Conservation (phyloP, 371 early-diverging fungal genomes). For the Syncephalastrum racemosum region DNA sequence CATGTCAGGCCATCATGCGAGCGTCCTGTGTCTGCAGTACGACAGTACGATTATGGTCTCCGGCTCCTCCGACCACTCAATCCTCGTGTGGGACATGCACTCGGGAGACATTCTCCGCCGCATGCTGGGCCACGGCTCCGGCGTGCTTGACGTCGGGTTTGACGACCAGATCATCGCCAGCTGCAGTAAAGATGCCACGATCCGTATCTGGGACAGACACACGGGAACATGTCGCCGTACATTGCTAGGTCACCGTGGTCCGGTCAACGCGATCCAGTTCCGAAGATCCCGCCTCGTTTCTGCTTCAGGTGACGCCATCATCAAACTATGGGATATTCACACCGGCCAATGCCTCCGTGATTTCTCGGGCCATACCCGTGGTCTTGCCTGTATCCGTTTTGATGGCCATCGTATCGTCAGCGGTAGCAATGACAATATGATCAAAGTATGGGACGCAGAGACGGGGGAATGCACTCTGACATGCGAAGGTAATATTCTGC, state of each 20-base stretch:
- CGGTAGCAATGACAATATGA: constrained; percentile 93
- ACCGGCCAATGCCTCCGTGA: constrained; percentile 69
- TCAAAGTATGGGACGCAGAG: constrained; percentile 92
- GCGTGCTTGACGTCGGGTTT: constrained; percentile 82
- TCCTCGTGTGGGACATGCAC: constrained; percentile 85
- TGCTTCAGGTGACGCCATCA: constrained; percentile 83
- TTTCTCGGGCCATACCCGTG: constrained; percentile 76
- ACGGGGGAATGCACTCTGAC: constrained; percentile 76
- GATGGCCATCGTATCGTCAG: constrained; percentile 88
- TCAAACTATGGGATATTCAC: constrained; percentile 85
- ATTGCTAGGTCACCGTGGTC: constrained; percentile 80
- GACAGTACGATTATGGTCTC: constrained; percentile 79
- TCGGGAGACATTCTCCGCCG: constrained; percentile 25
- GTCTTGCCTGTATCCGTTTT: constrained; percentile 93
- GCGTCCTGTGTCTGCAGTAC: constrained; percentile 90
- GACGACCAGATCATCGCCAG: constrained; percentile 74
- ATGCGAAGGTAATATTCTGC: constrained; percentile 24
- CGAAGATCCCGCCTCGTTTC: constrained; percentile 70
- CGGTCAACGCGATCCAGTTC: constrained; percentile 87
- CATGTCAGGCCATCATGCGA: constrained; percentile 82
- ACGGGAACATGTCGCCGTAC: constrained; percentile 59
- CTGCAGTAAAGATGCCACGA: constrained; percentile 91
- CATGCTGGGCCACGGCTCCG: constrained; percentile 66
- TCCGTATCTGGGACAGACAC: constrained; percentile 80
- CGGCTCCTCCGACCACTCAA: constrained; percentile 88